Evolutionary conservation across 192 early-diverging fungal species (phyloP), one percentile per base, ranked within the genome.

Genomic region (Backusella sp.): DNA sequence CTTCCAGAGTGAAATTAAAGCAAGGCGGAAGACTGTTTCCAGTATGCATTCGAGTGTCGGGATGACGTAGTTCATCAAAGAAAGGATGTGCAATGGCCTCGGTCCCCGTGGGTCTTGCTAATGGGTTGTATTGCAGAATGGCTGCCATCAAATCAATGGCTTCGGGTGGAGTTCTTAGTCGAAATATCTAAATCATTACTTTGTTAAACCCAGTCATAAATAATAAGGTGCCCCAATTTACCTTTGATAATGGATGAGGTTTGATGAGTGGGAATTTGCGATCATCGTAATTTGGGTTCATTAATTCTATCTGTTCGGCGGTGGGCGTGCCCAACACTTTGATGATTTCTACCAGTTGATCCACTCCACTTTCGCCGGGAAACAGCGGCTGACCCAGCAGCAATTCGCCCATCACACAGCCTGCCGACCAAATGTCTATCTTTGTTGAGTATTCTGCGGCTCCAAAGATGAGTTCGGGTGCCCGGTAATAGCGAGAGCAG

Each of bases 241-340:
- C 93, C 84, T 94, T 95, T 74, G 86, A 86, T 82, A 97, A 97
- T 70, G 97, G 91, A 77, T 94, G 93, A 3, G 97, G 90, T 82
- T 96, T 96, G 78, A 99, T 99, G 81, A 96, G 94, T 76, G 98
- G 98, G 82, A 99, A 99, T 81, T 96, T 97, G 87, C 98, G 97
- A 79, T 98, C 96, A 77, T 94, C 94, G 83, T 99, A 99, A 85
- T 96, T 96, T 44, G 94, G 95, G 84, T 99, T 99, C 98, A 99
- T 98, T 23, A 90, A 90, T 78, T 92, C 92, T 78, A 99, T 98
- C 84, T 99, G 96, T 73, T 99, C 97, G 71, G 91, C 86, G 44
- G 96, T 94, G 21, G 97, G 98, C 32, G 97, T 99, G 56, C 98
- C 98, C 19, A 99, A 88, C 17, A 98, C 94, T 86, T 99, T 99